A percentile compares a stretch with the other conserved stretches of the same genome.
Evolutionary conservation across 495 filamentous ascomycete species (phyloP).

Genomic region (Tuber calosporum): DNA sequence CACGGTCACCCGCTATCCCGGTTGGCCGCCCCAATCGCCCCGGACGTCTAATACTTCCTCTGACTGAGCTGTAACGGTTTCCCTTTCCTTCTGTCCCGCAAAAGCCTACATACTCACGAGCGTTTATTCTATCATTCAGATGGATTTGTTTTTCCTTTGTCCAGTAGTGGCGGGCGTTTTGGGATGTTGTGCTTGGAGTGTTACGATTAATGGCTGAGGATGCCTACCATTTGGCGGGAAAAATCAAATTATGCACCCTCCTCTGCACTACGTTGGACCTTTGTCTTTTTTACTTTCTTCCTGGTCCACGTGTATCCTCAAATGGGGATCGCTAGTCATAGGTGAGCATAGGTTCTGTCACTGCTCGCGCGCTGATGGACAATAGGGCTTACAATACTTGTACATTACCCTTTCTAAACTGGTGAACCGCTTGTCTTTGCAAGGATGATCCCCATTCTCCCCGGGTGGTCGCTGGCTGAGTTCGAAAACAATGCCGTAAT

Average conservation of each 20-base stretch:
- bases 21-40: background rate
- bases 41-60: background rate
- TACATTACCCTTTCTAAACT: background rate
- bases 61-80: background rate
- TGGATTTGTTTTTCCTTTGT: background rate
- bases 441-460: no score
- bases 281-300: background rate
- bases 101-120: background rate
- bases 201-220: background rate
- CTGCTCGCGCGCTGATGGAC: background rate
- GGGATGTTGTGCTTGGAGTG: background rate
- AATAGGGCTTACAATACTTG: background rate
- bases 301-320: background rate
- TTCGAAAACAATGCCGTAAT: background rate
- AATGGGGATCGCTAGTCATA: background rate
- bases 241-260: background rate
- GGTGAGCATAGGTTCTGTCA: background rate
- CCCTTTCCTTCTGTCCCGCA: background rate
- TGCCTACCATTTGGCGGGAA: background rate
- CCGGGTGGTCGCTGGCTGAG: background rate
- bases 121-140: background rate
- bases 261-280: background rate
- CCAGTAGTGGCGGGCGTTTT: background rate
- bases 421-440: no score
- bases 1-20: slow-evolving; percentile 4